phyloP scores from a whole-genome alignment of 805 yeast genomes.

The Wickerhamiella nectarea region DNA sequence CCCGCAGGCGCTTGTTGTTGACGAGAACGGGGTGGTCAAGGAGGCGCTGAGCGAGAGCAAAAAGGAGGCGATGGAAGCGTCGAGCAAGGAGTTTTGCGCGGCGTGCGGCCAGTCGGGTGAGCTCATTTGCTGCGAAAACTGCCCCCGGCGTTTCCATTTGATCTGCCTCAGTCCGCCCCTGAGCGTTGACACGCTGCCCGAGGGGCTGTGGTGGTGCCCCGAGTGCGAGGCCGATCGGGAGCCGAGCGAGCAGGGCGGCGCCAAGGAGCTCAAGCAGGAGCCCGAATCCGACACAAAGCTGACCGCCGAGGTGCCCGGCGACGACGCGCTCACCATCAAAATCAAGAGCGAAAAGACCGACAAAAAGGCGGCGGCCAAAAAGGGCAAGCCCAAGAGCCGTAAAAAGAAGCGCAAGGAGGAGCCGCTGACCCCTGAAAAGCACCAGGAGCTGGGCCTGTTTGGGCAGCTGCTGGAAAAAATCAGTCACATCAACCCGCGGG shows the following conservation, averaged over 20 bases:
- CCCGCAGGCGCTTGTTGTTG: not conserved
- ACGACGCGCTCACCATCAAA: not conserved
- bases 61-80: not conserved
- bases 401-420: constrained; percentile 3
- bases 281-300: not conserved
- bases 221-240: constrained; percentile 43
- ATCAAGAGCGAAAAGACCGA: not conserved
- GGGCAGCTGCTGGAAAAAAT: constrained; percentile 45
- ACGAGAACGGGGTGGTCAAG: not conserved
- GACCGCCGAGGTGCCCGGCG: not conserved
- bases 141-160: constrained; percentile 87
- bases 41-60: not conserved
- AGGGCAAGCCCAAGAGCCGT: not conserved
- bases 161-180: constrained; percentile 84
- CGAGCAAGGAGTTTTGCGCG: constrained; percentile 81
- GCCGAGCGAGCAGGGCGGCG: not conserved
- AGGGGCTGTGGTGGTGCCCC: constrained; percentile 78
- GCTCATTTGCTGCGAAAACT: constrained; percentile 84
- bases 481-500: constrained; percentile 48
- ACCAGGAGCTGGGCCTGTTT: constrained; percentile 29
- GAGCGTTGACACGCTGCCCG: constrained; percentile 61
- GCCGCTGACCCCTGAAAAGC: not conserved
- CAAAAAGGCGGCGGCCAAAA: not conserved
- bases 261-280: not conserved
- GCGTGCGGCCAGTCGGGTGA: constrained; percentile 83